Evolutionary conservation across 2,329 filamentous ascomycete species (phyloP), one percentile per base, ranked within the genome.

Genomic region (Paraphaeosphaeria sporulosa): DNA sequence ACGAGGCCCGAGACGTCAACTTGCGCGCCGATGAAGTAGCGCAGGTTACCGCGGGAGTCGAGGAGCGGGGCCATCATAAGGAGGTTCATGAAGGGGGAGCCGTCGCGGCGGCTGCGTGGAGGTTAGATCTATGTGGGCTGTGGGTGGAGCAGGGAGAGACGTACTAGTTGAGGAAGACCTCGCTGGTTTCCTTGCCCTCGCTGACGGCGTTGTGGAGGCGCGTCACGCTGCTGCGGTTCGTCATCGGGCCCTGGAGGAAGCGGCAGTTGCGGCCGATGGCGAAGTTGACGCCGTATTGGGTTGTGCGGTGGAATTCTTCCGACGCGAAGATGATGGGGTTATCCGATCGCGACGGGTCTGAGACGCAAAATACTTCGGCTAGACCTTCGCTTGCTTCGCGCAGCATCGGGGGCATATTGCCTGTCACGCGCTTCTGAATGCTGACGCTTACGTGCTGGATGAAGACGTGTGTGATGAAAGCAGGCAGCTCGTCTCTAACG

Each of bases 251-350:
- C 73, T 93, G 91, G 1, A 94, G 83, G 68, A 94, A 93, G 8
- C 91, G 87, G 68, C 91, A 93, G 64, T 94, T 94, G 34, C 89
- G 86, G 0, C 91, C 91, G 19, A 94, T 85, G 3, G 88, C 86
- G 71, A 93, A 92, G 58, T 83, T 84, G 78, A 90, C 87, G 4
- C 89, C 89, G 70, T 93, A 93, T 65, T 93, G 89, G 0, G 90
- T 93, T 4, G 89, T 91, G 50, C 86, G 84, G 66, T 91, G 86
- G 67, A 92, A 93, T 75, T 91, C 90, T 82, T 92, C 88, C 3
- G 89, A 92, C 7, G 89, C 89, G 75, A 93, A 92, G 1, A 93
- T 86, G 61, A 93, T 91, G 0, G 90, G 91, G 70, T 93, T 92
- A 62, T 92, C 91, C 1, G 84, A 81, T 59, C 90, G 81, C 1